A percentile compares a stretch with the other conserved stretches of the same genome.
These are phyloP conservation scores for Cordyceps javanica DNA, from an alignment of 2,329 filamentous ascomycete species.

Conservation along the genomic window DNA sequence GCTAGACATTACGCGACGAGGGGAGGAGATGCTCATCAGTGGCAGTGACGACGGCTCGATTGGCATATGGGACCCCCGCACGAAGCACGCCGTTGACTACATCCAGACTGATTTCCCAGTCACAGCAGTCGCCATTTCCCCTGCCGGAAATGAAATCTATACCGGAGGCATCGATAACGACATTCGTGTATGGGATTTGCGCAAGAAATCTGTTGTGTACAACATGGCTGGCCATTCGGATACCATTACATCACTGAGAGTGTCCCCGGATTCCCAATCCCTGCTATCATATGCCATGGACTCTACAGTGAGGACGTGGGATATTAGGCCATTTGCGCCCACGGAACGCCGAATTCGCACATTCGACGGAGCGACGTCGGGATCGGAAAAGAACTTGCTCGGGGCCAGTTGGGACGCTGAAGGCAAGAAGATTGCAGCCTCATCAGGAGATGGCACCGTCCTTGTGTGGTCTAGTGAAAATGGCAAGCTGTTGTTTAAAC, in stretches of 20 bases:
- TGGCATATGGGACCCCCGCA: conserved; percentile 91
- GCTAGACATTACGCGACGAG: conserved; percentile 80
- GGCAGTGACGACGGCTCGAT: conserved; percentile 92
- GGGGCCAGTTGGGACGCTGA: conserved; percentile 83
- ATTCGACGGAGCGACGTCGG: conserved; percentile 84
- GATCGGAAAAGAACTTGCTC: conserved; percentile 86
- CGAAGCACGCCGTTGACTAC: conserved; percentile 81
- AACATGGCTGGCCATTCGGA: conserved; percentile 85
- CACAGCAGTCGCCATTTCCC: conserved; percentile 83
- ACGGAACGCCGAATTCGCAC: conserved; percentile 78
- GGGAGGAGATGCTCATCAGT: conserved; percentile 84
- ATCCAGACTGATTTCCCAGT: conserved; percentile 89
- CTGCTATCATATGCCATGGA: conserved; percentile 91
- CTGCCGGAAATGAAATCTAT: conserved; percentile 93
- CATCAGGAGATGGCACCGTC: conserved; percentile 83
- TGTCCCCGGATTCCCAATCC: conserved; percentile 90
- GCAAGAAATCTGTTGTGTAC: conserved; percentile 85
- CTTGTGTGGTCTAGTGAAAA: conserved; percentile 84
- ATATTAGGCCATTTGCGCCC: conserved; percentile 90
- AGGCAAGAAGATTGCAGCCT: conserved; percentile 81
- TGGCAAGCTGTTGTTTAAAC: conserved; percentile 89
- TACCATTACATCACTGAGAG: conserved; percentile 79
- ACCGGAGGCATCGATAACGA: conserved; percentile 94
- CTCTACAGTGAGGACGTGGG: conserved; percentile 90
- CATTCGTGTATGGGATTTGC: conserved; percentile 93